Evolutionary conservation across 163 green algal species (phyloP).

Genomic region (Scenedesmus sp.): DNA sequence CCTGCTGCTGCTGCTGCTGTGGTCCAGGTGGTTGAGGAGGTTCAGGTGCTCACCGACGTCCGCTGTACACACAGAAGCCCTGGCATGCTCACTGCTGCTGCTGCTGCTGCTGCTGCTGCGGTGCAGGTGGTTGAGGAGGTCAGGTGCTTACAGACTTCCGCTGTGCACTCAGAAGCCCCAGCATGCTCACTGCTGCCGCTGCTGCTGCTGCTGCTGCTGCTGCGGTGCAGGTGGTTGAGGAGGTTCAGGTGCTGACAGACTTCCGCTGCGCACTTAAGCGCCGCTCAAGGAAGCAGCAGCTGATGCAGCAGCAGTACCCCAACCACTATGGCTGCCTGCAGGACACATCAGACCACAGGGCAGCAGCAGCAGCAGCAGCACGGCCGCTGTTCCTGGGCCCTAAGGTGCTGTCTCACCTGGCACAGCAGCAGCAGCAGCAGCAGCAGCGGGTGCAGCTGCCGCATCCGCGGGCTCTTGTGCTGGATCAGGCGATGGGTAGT

Average conservation of each 20-base stretch:
- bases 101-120: too few relatives aligned
- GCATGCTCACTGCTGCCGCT: background rate
- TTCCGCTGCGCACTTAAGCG: conserved; percentile 10
- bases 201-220: background rate
- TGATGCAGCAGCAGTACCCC: conserved; percentile 14
- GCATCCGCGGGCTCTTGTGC: background rate
- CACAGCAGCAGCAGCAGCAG: conserved; percentile 12
- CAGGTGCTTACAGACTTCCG: too few relatives aligned
- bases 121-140: too few relatives aligned
- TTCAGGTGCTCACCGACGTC: too few relatives aligned
- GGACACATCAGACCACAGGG: background rate
- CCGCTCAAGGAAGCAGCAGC: conserved; percentile 31
- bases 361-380: background rate
- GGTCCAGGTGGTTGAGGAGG: too few relatives aligned
- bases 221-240: conserved; percentile 24
- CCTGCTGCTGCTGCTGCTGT: too few relatives aligned
- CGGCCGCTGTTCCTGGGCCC: background rate
- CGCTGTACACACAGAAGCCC: too few relatives aligned
- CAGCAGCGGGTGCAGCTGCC: background rate
- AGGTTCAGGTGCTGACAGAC: conserved; percentile 7
- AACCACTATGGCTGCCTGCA: conserved; percentile 7
- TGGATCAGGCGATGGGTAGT: background rate
- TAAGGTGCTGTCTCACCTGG: background rate
- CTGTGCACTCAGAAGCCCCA: background rate
- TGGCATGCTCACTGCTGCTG: too few relatives aligned